phyloP scores from a whole-genome alignment of 169 alveolate genomes.

The Fabrea salina region DNA sequence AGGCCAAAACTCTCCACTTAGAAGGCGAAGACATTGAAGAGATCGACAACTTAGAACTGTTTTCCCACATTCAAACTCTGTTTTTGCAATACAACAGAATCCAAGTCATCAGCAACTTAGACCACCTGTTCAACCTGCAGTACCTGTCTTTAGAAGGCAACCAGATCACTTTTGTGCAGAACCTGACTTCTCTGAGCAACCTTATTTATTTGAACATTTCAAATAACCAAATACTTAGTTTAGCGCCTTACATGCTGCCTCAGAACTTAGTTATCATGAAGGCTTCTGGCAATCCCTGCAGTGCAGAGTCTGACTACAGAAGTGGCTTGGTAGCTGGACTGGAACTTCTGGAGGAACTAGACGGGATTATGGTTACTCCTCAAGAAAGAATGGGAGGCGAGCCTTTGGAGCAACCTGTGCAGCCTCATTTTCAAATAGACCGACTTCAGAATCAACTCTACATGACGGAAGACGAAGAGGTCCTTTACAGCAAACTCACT shows the following conservation, averaged over 20 bases:
- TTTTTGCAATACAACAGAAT: constrained; percentile 43
- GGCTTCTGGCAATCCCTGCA: constrained; percentile 46
- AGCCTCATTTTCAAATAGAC: background rate
- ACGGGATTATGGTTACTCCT: constrained; percentile 25
- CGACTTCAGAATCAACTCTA: background rate
- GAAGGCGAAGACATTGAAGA: constrained; percentile 31
- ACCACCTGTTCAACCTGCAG: constrained; percentile 1
- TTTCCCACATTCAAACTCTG: constrained; percentile 31
- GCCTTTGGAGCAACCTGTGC: constrained; percentile 30
- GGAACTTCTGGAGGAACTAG: constrained; percentile 43
- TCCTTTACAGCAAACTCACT: background rate
- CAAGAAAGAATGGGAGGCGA: constrained; percentile 35
- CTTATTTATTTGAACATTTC: constrained; percentile 39
- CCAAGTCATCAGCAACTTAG: constrained; percentile 29
- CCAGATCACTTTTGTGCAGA: constrained; percentile 22
- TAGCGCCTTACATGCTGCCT: constrained; percentile 39
- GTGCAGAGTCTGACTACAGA: constrained; percentile 33
- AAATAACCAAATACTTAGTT: constrained; percentile 32
- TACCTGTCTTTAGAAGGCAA: constrained; percentile 44
- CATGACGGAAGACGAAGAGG: constrained; percentile 19
- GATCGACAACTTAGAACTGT: constrained; percentile 47
- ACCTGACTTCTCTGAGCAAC: constrained; percentile 20
- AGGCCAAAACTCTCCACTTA: background rate
- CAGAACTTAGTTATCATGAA: constrained; percentile 29
- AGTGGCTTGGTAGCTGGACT: constrained; percentile 17